Conservation (phyloP, 2,329 filamentous ascomycete species). For the Metarhizium rileyi region DNA sequence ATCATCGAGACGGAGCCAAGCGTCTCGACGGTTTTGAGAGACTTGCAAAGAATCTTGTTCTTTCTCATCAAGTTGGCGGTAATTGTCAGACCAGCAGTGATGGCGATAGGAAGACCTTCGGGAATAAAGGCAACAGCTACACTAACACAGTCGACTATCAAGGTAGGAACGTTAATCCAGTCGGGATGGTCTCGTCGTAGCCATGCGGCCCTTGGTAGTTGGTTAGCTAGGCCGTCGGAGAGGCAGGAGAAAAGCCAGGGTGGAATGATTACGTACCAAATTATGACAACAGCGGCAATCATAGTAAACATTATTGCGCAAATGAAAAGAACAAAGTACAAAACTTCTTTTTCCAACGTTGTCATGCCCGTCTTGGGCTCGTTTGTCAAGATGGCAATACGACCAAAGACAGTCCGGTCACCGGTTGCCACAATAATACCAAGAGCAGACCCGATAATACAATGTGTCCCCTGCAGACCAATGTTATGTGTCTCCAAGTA, state of each 20-base stretch:
- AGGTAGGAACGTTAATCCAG: slow-evolving; percentile 62
- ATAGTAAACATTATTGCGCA: slow-evolving; percentile 56
- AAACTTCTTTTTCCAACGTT: slow-evolving; percentile 60
- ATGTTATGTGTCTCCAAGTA: slow-evolving; percentile 71
- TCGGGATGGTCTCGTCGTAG: slow-evolving; percentile 54
- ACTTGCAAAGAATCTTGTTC: slow-evolving; percentile 72
- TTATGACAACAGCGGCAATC: slow-evolving; percentile 52
- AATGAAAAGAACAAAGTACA: slow-evolving; percentile 64
- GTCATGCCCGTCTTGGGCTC: slow-evolving; percentile 59
- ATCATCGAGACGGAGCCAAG: slow-evolving; percentile 64
- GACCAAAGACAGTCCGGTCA: slow-evolving; percentile 64
- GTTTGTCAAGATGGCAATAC: slow-evolving; percentile 63
- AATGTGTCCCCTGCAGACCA: slow-evolving; percentile 71
- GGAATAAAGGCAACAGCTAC: slow-evolving; percentile 70
- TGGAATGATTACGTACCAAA: slow-evolving; percentile 41
- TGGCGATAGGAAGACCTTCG: slow-evolving; percentile 60
- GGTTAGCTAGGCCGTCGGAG: background rate
- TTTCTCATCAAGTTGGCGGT: slow-evolving; percentile 67
- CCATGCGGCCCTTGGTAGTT: slow-evolving; percentile 52
- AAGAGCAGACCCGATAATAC: slow-evolving; percentile 55
- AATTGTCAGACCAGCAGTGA: slow-evolving; percentile 64
- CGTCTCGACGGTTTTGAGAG: slow-evolving; percentile 68
- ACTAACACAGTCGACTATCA: slow-evolving; percentile 65
- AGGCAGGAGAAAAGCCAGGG: background rate
- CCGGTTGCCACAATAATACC: slow-evolving; percentile 65